Conservation (phyloP, 2,329 filamentous ascomycete genomes). For the Fusarium acutatum region DNA sequence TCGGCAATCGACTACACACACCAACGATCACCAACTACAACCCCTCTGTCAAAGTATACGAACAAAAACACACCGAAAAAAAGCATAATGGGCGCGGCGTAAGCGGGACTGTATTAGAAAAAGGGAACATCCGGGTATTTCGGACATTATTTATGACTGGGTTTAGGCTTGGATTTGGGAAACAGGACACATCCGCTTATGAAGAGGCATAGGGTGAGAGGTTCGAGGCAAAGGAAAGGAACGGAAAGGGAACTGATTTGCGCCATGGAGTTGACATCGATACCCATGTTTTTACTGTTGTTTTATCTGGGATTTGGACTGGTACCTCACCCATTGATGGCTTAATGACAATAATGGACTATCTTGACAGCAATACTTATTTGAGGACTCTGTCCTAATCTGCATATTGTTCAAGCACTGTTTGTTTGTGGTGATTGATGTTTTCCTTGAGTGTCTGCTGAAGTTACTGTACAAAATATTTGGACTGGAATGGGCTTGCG, state of each 20-base stretch:
- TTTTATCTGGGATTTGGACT: slow-evolving; percentile 30
- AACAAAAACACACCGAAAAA: slow-evolving; percentile 33
- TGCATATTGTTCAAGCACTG: slow-evolving; percentile 6
- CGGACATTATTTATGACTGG: slow-evolving; percentile 16
- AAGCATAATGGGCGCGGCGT: slow-evolving; percentile 44
- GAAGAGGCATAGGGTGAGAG: slow-evolving; percentile 3
- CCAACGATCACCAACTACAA: slow-evolving; percentile 2
- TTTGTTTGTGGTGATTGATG: neutral
- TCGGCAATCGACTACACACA: neutral
- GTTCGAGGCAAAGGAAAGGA: slow-evolving; percentile 12
- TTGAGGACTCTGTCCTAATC: slow-evolving; percentile 6
- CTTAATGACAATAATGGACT: slow-evolving; percentile 39
- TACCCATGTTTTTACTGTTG: slow-evolving; percentile 42
- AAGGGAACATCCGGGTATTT: slow-evolving; percentile 15
- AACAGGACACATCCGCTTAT: slow-evolving; percentile 22
- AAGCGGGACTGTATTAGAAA: slow-evolving; percentile 41
- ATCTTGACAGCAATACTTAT: slow-evolving; percentile 21
- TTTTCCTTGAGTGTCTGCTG: neutral
- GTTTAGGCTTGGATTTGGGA: neutral
- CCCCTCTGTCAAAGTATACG: slow-evolving; percentile 13
- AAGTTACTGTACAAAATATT: neutral
- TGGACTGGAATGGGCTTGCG: neutral
- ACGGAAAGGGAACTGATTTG: slow-evolving; percentile 24
- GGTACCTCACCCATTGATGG: slow-evolving; percentile 28
- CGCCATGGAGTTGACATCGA: slow-evolving; percentile 42